These are phyloP conservation scores for Botrytis hyacinthi DNA, from an alignment of 2,329 filamentous ascomycete species.

Conservation along the genomic window DNA sequence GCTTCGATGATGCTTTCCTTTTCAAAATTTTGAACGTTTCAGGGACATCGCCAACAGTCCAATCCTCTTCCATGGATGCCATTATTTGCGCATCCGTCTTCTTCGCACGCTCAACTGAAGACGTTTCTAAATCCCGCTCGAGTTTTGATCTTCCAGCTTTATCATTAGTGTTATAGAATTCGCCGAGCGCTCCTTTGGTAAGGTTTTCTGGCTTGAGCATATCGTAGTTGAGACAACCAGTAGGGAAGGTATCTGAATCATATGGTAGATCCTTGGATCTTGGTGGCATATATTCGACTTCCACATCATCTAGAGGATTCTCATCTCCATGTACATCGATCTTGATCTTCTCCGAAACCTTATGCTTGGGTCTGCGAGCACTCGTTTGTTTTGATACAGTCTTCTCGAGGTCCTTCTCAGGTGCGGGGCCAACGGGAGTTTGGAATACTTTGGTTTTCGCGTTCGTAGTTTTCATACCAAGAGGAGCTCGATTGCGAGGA, in stretches of 20 bases:
- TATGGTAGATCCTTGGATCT: conserved; percentile 64
- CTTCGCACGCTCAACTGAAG: conserved; percentile 42
- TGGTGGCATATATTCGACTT: conserved; percentile 88
- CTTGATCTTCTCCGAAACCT: conserved; percentile 56
- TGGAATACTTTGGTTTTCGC: conserved; percentile 72
- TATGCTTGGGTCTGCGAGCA: conserved; percentile 55
- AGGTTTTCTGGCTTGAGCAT: conserved; percentile 57
- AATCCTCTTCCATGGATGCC: conserved; percentile 62
- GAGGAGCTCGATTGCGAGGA: conserved; percentile 68
- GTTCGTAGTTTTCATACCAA: conserved; percentile 96
- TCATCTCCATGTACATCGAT: conserved; percentile 60
- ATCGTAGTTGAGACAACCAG: conserved; percentile 54
- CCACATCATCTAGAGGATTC: conserved; percentile 52
- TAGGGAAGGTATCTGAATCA: conserved; percentile 66
- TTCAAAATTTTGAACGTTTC: conserved; percentile 43
- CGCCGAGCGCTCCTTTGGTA: conserved; percentile 47
- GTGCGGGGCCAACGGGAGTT: conserved; percentile 61
- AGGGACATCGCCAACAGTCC: conserved; percentile 56
- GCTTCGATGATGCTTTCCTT: conserved; percentile 33
- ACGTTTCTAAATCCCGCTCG: conserved; percentile 59
- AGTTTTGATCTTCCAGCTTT: conserved; percentile 63
- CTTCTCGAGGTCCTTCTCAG: conserved; percentile 60
- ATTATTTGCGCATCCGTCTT: conserved; percentile 66
- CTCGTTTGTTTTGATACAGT: conserved; percentile 55
- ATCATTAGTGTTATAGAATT: conserved; percentile 58